Percentiles rank a stretch among this genome's conserved stretches.
Conservation (phyloP, 164 flowering plant genomes). For the Stephania japonica region DNA sequence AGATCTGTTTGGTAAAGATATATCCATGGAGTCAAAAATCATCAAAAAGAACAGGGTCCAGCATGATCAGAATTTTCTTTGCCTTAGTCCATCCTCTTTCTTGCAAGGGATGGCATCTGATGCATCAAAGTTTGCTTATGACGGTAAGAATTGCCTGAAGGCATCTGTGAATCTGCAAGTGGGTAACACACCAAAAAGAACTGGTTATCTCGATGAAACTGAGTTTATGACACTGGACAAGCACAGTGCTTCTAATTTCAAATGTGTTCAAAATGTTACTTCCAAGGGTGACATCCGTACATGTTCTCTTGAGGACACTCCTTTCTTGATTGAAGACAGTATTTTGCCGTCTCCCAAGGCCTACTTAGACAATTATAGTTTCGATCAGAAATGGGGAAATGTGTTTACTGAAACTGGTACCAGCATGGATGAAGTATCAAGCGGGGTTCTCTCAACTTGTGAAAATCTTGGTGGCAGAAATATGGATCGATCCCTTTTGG, state of each 20-base stretch:
- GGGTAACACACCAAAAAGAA: conserved; percentile 14
- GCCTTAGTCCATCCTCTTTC: conserved; percentile 10
- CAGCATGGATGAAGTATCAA: conserved; percentile 16
- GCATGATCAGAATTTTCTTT: conserved; percentile 12
- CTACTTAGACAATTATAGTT: conserved; percentile 7
- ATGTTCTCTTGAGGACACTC: conserved; percentile 3
- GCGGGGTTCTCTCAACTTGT: conserved; percentile 7
- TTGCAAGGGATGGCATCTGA: conserved; percentile 16
- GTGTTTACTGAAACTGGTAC: conserved; percentile 19
- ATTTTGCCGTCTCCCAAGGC: conserved; percentile 18
- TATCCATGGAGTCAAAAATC: conserved; percentile 16
- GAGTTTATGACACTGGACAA: conserved; percentile 12
- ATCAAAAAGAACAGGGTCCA: conserved; percentile 22
- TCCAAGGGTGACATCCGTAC: conserved; percentile 10
- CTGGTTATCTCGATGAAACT: conserved; percentile 16
- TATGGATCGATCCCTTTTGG: conserved; percentile 15
- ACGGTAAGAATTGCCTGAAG: conserved; percentile 12
- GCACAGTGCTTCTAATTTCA: conserved; percentile 17
- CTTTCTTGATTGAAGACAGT: conserved; percentile 11
- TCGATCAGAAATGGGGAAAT: conserved; percentile 20
- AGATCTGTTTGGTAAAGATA: conserved; percentile 24
- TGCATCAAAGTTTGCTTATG: conserved; percentile 15
- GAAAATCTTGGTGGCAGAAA: conserved; percentile 16
- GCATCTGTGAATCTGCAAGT: conserved; percentile 14
- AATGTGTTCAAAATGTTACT: conserved; percentile 12